Conservation (phyloP, 2,329 filamentous ascomycete species). For the Verticillium nubilum region DNA sequence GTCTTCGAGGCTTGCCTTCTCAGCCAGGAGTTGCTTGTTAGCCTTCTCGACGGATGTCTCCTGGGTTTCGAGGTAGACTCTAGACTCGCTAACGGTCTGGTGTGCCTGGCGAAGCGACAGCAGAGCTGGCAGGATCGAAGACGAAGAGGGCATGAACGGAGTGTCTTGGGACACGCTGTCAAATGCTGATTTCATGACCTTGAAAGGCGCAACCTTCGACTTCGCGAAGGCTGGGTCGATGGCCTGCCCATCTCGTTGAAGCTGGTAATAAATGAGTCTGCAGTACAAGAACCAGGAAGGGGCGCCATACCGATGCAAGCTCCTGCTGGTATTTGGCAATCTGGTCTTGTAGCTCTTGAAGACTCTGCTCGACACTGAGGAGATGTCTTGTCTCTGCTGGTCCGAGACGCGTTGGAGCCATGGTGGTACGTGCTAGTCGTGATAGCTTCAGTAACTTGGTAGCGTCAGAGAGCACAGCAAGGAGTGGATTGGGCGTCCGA, state of each 20-base stretch:
- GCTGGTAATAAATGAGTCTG: slow-evolving; percentile 10
- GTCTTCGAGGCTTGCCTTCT: slow-evolving; percentile 46
- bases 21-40: slow-evolving; percentile 42
- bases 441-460: neutral
- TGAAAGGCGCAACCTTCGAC: slow-evolving; percentile 21
- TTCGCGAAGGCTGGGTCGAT: slow-evolving; percentile 1
- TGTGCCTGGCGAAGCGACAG: slow-evolving; percentile 65
- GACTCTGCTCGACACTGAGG: slow-evolving; percentile 57
- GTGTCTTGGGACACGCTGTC: slow-evolving; percentile 54
- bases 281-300: neutral
- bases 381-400: slow-evolving; percentile 33
- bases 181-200: slow-evolving; percentile 60
- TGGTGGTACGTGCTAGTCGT: neutral
- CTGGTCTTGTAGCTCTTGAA: slow-evolving; percentile 59
- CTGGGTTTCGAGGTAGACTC: slow-evolving; percentile 47
- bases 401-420: neutral
- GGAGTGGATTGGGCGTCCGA: neutral
- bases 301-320: slow-evolving; percentile 22
- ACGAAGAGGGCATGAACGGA: slow-evolving; percentile 60
- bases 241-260: slow-evolving; percentile 8
- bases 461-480: neutral
- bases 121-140: slow-evolving; percentile 65
- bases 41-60: slow-evolving; percentile 34
- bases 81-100: slow-evolving; percentile 59
- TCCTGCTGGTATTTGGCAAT: slow-evolving; percentile 49